Base-by-base conservation (phyloP, 139 green algal genomes). In the Coelastrella sp. region DNA sequence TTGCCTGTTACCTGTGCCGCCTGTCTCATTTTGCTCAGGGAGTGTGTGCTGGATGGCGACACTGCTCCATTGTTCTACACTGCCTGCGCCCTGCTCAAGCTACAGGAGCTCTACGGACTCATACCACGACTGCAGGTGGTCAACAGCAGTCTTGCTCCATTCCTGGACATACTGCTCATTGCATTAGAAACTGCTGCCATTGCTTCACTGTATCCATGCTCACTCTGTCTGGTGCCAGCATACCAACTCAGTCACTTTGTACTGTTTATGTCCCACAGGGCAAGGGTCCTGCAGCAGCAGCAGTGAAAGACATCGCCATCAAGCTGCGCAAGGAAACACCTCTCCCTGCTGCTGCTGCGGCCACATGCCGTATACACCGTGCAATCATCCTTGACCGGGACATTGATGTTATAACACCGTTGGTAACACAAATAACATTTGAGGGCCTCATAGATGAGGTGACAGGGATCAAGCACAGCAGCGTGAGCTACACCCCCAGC, bases 351-450 rank as follows among this genome's bases (percentile, higher is more conserved):
- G 60, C 78, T 8, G 59, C 63, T 56, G 76, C 25, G 8, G 78
- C 58, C 60, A 66, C 25, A 70, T 74, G 81, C 8, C 91, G 88
- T 72, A 95, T 95, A 81, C 90, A 88, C 10, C 79, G 93, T 0
- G 63, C 89, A 4, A 76, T 99, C 14, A 92, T 99, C 24, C 63
- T 99, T 9, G 97, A 99, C 87, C 94, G 97, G 0, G 94, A 94
- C 19, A 96, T 98, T 24, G 98, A 99, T 88, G 72, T 96, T 24
- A 70, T 98, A 0, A 99, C 97, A 0, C 97, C 98, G 10, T 92
- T 99, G 92, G 96, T 96, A 93, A 99, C 96, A 7, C 97, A 99
- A 93, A 95, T 99, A 65, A 99, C 98, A 4, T 99, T 99, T 90
- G 98, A 99, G 89, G 98, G 98, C 8, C 93, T 99, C 57, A 92